Evolutionary conservation across 2,329 filamentous ascomycete species (phyloP).

Genomic region (Trichophaea hybrida): DNA sequence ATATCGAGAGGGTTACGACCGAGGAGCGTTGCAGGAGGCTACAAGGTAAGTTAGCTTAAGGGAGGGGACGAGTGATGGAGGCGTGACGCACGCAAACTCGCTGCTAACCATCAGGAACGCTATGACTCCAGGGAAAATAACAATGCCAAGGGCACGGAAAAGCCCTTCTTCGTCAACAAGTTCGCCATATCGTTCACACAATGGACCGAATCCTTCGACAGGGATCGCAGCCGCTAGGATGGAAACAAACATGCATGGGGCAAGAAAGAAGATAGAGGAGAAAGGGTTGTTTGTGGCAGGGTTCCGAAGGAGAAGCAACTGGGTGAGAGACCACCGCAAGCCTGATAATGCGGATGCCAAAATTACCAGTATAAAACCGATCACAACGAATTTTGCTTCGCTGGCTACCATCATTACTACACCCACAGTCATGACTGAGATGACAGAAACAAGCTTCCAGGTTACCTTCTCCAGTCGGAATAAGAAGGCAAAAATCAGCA

Average conservation of each 20-base stretch:
- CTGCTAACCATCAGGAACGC: slow-evolving; percentile 95
- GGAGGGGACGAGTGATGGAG: neutral
- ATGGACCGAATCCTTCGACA: slow-evolving; percentile 61
- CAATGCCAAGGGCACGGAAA: slow-evolving; percentile 51
- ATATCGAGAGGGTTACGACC: slow-evolving; percentile 90
- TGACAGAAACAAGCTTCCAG: slow-evolving; percentile 71
- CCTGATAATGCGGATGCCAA: slow-evolving; percentile 87
- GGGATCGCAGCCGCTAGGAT: slow-evolving; percentile 68
- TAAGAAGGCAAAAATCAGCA: slow-evolving; percentile 84
- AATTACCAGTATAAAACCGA: slow-evolving; percentile 86
- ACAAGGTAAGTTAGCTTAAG: slow-evolving; percentile 6
- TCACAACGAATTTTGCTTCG: slow-evolving; percentile 73
- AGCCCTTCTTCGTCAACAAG: slow-evolving; percentile 55
- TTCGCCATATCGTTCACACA: slow-evolving; percentile 49
- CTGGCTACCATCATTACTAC: slow-evolving; percentile 98
- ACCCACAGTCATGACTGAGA: slow-evolving; percentile 78
- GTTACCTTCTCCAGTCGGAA: slow-evolving; percentile 85
- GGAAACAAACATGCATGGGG: slow-evolving; percentile 84
- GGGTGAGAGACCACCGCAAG: slow-evolving; percentile 96
- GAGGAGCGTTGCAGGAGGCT: slow-evolving; percentile 75
- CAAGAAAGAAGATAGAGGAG: slow-evolving; percentile 93
- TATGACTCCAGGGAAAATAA: slow-evolving; percentile 78
- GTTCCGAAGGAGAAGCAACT: slow-evolving; percentile 85
- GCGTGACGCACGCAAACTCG: slow-evolving; percentile 54
- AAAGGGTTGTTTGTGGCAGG: slow-evolving; percentile 93